These are phyloP conservation scores for Capillidium heterosporum DNA, from an alignment of 371 early-diverging fungal species.

Conservation along the genomic window DNA sequence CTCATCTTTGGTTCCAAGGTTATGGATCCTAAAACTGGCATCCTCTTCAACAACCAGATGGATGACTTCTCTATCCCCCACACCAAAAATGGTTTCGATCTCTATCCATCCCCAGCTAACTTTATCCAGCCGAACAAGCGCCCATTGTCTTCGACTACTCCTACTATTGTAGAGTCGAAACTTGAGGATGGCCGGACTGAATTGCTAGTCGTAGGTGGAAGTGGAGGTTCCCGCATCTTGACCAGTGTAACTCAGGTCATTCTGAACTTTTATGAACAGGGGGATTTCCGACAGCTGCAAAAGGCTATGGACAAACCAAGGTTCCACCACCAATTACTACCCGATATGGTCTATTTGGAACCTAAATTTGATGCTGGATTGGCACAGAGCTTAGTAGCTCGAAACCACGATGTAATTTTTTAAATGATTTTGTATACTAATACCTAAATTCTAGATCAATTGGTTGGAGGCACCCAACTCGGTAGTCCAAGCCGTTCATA, in stretches of 20 bases:
- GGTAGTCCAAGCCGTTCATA: not conserved
- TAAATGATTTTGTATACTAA: not conserved
- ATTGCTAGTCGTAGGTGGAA: constrained; percentile 64
- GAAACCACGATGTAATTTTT: not conserved
- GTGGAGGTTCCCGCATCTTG: constrained; percentile 92
- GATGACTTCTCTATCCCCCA: constrained; percentile 95
- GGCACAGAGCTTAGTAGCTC: not conserved
- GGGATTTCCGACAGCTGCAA: constrained; percentile 9
- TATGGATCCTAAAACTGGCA: constrained; percentile 86
- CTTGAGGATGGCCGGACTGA: constrained; percentile 33
- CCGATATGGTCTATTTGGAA: constrained; percentile 20
- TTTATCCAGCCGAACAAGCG: constrained; percentile 68
- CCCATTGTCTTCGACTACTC: constrained; percentile 81
- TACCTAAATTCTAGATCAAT: not conserved
- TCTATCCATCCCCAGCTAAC: constrained; percentile 69
- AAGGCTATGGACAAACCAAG: constrained; percentile 64
- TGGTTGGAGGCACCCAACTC: not conserved
- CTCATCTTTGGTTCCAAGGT: constrained; percentile 85
- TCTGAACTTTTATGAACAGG: constrained; percentile 53
- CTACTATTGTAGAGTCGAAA: constrained; percentile 56
- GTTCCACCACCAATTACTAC: constrained; percentile 89
- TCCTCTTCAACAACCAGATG: constrained; percentile 95
- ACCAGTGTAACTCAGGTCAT: constrained; percentile 65
- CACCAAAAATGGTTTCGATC: constrained; percentile 62
- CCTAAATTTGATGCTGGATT: not conserved